Percentiles rank a stretch among this genome's conserved stretches.
Evolutionary conservation across 2,329 filamentous ascomycete species (phyloP).

Genomic region (Colletotrichum tanaceti): DNA sequence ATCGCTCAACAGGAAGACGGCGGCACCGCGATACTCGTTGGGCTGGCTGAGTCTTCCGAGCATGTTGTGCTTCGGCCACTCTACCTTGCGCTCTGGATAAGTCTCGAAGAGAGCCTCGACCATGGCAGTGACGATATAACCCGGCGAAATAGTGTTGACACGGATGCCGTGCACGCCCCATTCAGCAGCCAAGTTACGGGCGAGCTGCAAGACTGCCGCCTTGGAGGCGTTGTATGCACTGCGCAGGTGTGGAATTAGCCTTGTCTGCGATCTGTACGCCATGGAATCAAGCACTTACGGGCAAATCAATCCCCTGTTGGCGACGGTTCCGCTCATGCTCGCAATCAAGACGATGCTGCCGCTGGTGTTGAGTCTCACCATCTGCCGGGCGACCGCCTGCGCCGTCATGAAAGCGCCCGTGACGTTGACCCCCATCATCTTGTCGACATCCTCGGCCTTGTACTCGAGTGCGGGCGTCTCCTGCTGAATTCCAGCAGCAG

Average conservation of each 20-base stretch:
- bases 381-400: conserved; percentile 85
- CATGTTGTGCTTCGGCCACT: conserved; percentile 91
- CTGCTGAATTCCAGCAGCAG: conserved; percentile 79
- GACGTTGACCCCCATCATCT: conserved; percentile 86
- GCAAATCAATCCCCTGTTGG: conserved; percentile 70
- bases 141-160: conserved; percentile 84
- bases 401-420: conserved; percentile 89
- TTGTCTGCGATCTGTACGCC: not conserved
- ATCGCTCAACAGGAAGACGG: conserved; percentile 57
- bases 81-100: conserved; percentile 73
- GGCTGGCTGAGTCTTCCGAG: conserved; percentile 75
- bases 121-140: conserved; percentile 87
- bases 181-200: conserved; percentile 76
- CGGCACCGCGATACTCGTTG: conserved; percentile 77
- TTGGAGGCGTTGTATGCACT: conserved; percentile 83
- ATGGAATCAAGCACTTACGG: conserved; percentile 59
- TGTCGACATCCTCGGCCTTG: conserved; percentile 76
- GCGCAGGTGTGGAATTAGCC: conserved; percentile 48
- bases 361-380: conserved; percentile 67
- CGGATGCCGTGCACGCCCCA: conserved; percentile 80
- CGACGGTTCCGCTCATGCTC: conserved; percentile 77
- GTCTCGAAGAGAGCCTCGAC: conserved; percentile 81
- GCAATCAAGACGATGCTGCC: conserved; percentile 76
- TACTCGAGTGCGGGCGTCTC: conserved; percentile 88
- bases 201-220: conserved; percentile 78